Conservation (phyloP, 1,284 basidiomycete species). For the Kalmanozyma brasiliensis region DNA sequence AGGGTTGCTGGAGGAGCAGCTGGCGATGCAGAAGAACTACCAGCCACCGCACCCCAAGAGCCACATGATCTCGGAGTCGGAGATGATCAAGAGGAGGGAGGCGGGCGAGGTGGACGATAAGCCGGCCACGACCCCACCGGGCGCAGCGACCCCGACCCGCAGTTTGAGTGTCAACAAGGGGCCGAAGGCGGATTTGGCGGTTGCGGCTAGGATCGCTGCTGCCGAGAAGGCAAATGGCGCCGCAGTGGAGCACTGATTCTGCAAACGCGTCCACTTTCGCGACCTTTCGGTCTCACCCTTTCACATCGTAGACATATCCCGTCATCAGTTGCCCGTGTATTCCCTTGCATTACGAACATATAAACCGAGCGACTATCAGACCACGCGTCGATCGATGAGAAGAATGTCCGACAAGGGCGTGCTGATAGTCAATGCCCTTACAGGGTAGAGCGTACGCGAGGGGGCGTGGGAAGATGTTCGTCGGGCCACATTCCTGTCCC, state of each 20-base stretch:
- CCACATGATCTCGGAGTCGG: constrained; percentile 60
- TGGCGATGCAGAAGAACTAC: constrained; percentile 75
- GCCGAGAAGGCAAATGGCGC: constrained; percentile 44
- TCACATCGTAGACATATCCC: too few relatives aligned
- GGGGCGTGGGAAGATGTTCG: too few relatives aligned
- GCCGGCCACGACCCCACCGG: constrained; percentile 52
- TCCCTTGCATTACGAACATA: too few relatives aligned
- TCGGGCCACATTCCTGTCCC: neutral
- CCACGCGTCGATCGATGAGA: too few relatives aligned
- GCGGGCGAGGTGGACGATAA: constrained; percentile 44
- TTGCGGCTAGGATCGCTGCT: constrained; percentile 44
- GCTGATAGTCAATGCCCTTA: too few relatives aligned
- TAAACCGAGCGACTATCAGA: too few relatives aligned
- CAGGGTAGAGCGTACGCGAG: too few relatives aligned
- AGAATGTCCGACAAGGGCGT: too few relatives aligned
- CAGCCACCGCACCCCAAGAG: constrained; percentile 71
- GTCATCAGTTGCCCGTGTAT: too few relatives aligned
- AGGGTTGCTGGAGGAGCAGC: constrained; percentile 78
- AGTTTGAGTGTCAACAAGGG: constrained; percentile 39
- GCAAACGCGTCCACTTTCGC: neutral
- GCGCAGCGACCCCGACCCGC: constrained; percentile 44
- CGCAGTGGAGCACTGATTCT: constrained; percentile 16
- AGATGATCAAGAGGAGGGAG: constrained; percentile 48
- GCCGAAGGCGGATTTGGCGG: constrained; percentile 31
- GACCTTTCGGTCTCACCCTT: neutral